Conservation (phyloP, 352 stramenopile species). For the Plasmopara halstedii region DNA sequence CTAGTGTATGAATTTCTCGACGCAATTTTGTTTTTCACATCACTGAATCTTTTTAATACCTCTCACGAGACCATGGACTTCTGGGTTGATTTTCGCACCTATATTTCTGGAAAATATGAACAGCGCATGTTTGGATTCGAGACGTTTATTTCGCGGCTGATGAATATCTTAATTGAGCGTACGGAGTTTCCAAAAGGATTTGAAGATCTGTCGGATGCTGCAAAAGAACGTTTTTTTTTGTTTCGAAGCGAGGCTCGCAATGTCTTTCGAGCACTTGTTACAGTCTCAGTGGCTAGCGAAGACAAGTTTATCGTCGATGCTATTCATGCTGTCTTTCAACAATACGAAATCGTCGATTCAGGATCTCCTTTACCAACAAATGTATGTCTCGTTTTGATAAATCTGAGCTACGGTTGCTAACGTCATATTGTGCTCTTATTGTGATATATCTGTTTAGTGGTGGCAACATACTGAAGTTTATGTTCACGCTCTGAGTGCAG, state of each 20-base stretch:
- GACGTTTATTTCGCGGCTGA: slow-evolving; percentile 57
- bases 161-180: slow-evolving; percentile 62
- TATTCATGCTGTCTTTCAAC: slow-evolving; percentile 61
- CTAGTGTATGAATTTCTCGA: slow-evolving; percentile 76
- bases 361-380: slow-evolving; percentile 26
- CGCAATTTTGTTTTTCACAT: slow-evolving; percentile 60
- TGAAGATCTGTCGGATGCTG: slow-evolving; percentile 32
- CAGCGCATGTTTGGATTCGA: slow-evolving; percentile 60
- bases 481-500: slow-evolving; percentile 66
- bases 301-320: slow-evolving; percentile 74
- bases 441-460: slow-evolving; percentile 32
- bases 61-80: slow-evolving; percentile 81
- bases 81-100: slow-evolving; percentile 71
- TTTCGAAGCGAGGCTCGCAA: slow-evolving; percentile 71
- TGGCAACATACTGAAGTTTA: slow-evolving; percentile 77
- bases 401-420: neutral
- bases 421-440: slow-evolving; percentile 3
- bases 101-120: slow-evolving; percentile 74
- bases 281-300: slow-evolving; percentile 54
- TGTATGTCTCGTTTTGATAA: slow-evolving; percentile 20
- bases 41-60: slow-evolving; percentile 48
- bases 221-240: slow-evolving; percentile 52
- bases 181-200: slow-evolving; percentile 59
- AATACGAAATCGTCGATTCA: slow-evolving; percentile 53
- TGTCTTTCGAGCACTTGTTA: slow-evolving; percentile 72